Evolutionary conservation across 768 basidiomycete species (phyloP).

Genomic region (Candolleomyces efflorescens): DNA sequence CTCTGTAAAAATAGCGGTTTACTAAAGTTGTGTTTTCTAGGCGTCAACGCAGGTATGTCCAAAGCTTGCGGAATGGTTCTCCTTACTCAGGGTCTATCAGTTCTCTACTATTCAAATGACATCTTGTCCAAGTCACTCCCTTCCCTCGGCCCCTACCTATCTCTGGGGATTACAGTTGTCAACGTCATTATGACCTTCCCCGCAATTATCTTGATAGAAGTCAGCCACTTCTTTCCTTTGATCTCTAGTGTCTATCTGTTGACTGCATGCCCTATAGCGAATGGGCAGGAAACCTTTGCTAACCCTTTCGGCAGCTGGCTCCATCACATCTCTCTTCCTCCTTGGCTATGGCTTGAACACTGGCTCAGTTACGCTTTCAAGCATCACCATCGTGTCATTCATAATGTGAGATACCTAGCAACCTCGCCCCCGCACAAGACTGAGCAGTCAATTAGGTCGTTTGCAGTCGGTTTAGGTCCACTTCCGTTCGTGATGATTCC

Average conservation of each 20-base stretch:
- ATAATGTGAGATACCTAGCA: constrained; percentile 55
- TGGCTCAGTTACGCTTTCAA: constrained; percentile 56
- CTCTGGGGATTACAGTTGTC: constrained; percentile 78
- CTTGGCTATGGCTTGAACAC: constrained; percentile 71
- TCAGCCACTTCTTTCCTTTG: constrained; percentile 23
- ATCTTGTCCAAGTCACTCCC: constrained; percentile 82
- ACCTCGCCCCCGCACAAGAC: background rate
- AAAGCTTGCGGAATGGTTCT: constrained; percentile 3
- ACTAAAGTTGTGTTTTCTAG: constrained; percentile 27
- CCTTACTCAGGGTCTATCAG: constrained; percentile 28
- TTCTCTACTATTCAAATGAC: constrained; percentile 88
- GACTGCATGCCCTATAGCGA: constrained; percentile 40
- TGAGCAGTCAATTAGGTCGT: constrained; percentile 49
- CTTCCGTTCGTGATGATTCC: constrained; percentile 91
- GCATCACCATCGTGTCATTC: constrained; percentile 72
- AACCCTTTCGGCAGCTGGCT: constrained; percentile 60
- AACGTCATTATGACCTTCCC: constrained; percentile 85
- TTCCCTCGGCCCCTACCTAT: constrained; percentile 74
- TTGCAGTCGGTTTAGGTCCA: constrained; percentile 87
- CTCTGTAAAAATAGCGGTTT: background rate
- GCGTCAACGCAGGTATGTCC: constrained; percentile 65
- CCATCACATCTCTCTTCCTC: constrained; percentile 56
- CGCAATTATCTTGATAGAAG: constrained; percentile 84
- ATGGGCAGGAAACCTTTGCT: constrained; percentile 71
- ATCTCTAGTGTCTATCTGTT: background rate